phyloP scores from a whole-genome alignment of 148 eudicot species.

The Persicaria tinctoria region DNA sequence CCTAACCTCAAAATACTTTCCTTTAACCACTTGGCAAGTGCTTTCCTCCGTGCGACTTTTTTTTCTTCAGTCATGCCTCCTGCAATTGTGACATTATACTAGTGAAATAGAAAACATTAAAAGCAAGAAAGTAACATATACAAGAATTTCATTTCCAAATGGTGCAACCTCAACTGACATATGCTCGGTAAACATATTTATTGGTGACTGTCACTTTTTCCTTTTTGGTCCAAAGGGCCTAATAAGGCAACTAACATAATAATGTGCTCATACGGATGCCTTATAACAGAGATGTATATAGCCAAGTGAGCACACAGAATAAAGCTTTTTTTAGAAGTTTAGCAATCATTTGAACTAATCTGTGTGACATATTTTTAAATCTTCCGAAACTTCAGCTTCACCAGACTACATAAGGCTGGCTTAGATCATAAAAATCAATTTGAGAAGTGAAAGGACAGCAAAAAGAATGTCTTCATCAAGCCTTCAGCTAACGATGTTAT shows the following conservation, averaged over 20 bases:
- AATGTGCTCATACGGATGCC: too few relatives aligned
- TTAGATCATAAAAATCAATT: neutral
- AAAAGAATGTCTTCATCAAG: neutral
- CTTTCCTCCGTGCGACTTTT: slow-evolving; percentile 55
- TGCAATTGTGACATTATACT: slow-evolving; percentile 27
- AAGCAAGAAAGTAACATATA: neutral
- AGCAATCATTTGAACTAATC: neutral
- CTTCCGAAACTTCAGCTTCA: neutral
- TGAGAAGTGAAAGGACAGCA: neutral
- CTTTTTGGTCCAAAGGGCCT: too few relatives aligned
- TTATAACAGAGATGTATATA: too few relatives aligned
- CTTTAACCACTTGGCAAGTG: slow-evolving; percentile 93
- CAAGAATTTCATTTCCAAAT: neutral
- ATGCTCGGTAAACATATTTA: too few relatives aligned
- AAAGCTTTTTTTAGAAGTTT: neutral
- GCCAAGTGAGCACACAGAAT: neutral
- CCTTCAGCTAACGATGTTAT: neutral
- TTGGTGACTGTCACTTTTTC: too few relatives aligned
- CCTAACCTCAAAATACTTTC: slow-evolving; percentile 92
- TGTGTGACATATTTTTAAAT: neutral
- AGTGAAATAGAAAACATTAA: neutral
- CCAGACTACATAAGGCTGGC: neutral
- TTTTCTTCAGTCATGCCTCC: slow-evolving; percentile 92
- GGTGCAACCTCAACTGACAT: neutral
- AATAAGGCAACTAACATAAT: too few relatives aligned